Base-by-base conservation (phyloP, 139 green algal genomes). In the Medakamo hakoo region DNA sequence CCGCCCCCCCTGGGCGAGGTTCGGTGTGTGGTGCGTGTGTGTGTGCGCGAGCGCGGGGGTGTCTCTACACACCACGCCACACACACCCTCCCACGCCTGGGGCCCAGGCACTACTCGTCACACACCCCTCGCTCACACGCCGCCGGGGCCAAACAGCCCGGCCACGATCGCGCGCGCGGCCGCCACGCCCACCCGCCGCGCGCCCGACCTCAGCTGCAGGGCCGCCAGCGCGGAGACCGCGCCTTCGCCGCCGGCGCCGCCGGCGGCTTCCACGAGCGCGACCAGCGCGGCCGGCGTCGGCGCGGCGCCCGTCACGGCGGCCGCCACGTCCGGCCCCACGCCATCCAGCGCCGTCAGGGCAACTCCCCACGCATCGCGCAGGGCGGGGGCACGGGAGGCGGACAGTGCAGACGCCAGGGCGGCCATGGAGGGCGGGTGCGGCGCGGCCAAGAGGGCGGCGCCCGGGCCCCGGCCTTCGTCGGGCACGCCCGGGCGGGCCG, bases 81-180 rank as follows among this genome's bases (percentile, higher is more conserved):
- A n/a, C n/a, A n/a, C n/a, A n/a, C n/a, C n/a, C n/a, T n/a, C n/a
- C n/a, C n/a, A n/a, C n/a, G n/a, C n/a, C n/a, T n/a, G n/a, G n/a
- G n/a, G n/a, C n/a, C n/a, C n/a, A n/a, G n/a, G n/a, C n/a, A n/a
- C n/a, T n/a, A n/a, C n/a, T n/a, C n/a, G n/a, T n/a, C n/a, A n/a
- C n/a, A n/a, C n/a, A n/a, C n/a, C n/a, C 32, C 24, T 21, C 32
- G 19, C 31, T 30, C 18, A 14, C 56, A 27, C 9, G 62, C 56
- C 4, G 4, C n/a, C n/a, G n/a, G n/a, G n/a, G n/a, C n/a, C n/a
- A n/a, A n/a, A 1, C 2, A 61, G 49, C n/a, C 49, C 59, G 4
- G 40, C 40, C 32, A 70, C 59, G 40, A 71, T 1, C 2, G 28
- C 29, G 4, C 20, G 24, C 18, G 55, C 64, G 4, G 55, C 63